Base-by-base conservation (phyloP, 2,329 filamentous ascomycete genomes). In the Diaporthe australafricana region DNA sequence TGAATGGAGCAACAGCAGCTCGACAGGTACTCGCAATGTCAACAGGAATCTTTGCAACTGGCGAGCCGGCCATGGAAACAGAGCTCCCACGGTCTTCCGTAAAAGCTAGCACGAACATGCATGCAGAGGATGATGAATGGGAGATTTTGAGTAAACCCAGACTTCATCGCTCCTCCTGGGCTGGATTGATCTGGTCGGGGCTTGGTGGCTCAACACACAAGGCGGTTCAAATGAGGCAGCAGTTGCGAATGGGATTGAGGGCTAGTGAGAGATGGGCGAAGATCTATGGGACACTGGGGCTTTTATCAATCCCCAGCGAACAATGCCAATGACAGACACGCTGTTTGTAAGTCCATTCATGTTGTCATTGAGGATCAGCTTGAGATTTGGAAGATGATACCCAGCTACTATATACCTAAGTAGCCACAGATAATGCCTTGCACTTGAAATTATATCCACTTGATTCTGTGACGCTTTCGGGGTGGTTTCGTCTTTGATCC, bases 181-280 rank as follows among this genome's bases (percentile, higher is more conserved):
- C 30, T 50, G 32, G n/a, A 9, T 25, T 30, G 32, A 16, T 53
- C 5, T 71, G 70, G 70, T 30, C 32, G 8, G 40, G 40, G 1
- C n/a, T 16, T n/a, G 52, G 42, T 32, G 71, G 52, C 1, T 20
- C 65, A 32, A 17, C 25, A 32, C 35, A 50, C 25, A 71, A 57
- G 52, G 50, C 72, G 4, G 11, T 70, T 8, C 70, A 74, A 0
- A 75, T 75, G 14, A 73, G 47, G 20, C 32, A 71, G 25, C 71
- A 73, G 27, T 67, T 80, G 25, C 73, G 70, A 38, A 75, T 47
- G 12, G 70, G 70, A 35, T 45, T 78, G 32, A 75, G 74, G 1
- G 75, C 76, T 5, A 74, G 73, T 5, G 79, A 80, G 72, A 52
- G 30, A 2, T 27, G 71, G 70, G 79, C 78, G 1, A 75, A 73